Evolutionary conservation across 495 filamentous ascomycete genomes (phyloP), one percentile per base, ranked within the genome.

Genomic region (Neurospora sublineolata): DNA sequence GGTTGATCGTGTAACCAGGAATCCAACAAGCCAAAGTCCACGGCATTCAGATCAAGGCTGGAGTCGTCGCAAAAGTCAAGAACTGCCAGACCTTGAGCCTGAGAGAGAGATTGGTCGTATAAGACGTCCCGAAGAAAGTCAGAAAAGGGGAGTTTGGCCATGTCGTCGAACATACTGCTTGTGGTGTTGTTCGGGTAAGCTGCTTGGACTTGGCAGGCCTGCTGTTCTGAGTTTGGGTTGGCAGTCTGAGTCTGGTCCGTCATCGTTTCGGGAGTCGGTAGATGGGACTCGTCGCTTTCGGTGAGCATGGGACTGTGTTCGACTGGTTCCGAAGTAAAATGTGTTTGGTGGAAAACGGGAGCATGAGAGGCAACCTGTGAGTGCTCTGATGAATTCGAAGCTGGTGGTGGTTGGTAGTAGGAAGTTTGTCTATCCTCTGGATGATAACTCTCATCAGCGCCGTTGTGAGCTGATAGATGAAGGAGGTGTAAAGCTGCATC

Each of bases 21-120:
- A 52, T 88, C 84, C 1, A 91, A 82, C 16, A 88, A 78, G 0
- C 83, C 83, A 72, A 89, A 87, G 72, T 91, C 89, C 5, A 87
- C 79, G 23, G 89, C 88, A 33, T 86, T 89, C 18, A 90, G 80
- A 40, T 89, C 87, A 18, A 90, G 81, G 71, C 86, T 84, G 41
- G 83, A 79, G 67, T 88, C 81, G 7, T 87, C 82, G 68, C 84
- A 85, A 44, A 86, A 84, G 72, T 84, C 82, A 9, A 85, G 70
- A 10, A 83, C 75, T 36, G 79, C 79, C 12, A 80, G 72, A 0
- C 79, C 81, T 44, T 79, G 80, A n/a, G 75, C 73, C 69, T 81
- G 78, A n/a, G 75, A 74, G 1, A 80, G 14, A 1, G 80, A 73
- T 11, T 79, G 75, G 18, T 78, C 75, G 60, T 79, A 81, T 16